A percentile compares a stretch with the other conserved stretches of the same genome.
Evolutionary conservation across 2,329 filamentous ascomycete genomes (phyloP).

Genomic region (Emergomyces orientalis): DNA sequence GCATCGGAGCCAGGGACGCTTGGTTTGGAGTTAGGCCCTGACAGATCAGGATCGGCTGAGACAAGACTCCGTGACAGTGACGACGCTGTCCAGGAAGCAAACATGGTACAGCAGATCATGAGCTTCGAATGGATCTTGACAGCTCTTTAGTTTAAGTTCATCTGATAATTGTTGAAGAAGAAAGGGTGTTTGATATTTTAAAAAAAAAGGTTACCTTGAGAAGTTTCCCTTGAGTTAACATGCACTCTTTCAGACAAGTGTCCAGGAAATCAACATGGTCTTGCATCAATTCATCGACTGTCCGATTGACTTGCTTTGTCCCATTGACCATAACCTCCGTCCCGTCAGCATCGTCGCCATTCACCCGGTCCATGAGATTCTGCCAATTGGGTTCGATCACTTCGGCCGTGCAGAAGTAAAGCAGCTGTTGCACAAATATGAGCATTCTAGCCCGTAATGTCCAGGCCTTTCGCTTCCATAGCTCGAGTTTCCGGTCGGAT

Average conservation of each 20-base stretch:
- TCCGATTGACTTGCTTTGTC: constrained; percentile 52
- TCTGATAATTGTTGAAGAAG: constrained; percentile 1
- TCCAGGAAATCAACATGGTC: constrained; percentile 97
- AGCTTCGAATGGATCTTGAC: constrained; percentile 88
- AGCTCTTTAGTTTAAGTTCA: constrained; percentile 9
- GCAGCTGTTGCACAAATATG: constrained; percentile 89
- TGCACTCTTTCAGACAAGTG: constrained; percentile 96
- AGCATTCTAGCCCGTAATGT: constrained; percentile 89
- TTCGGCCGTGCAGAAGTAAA: constrained; percentile 95
- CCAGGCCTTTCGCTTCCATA: constrained; percentile 90
- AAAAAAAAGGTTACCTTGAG: constrained; percentile 55
- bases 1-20: constrained; percentile 17
- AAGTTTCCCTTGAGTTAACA: constrained; percentile 94
- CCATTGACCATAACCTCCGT: constrained; percentile 31
- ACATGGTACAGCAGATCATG: constrained; percentile 91
- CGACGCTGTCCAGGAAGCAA: constrained; percentile 72
- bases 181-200: not conserved
- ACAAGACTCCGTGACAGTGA: constrained; percentile 78
- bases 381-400: constrained; percentile 98
- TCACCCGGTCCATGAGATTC: constrained; percentile 78
- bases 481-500: constrained; percentile 62
- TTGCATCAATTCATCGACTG: constrained; percentile 96
- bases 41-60: constrained; percentile 70
- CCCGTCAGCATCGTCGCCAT: constrained; percentile 43
- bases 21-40: constrained; percentile 22